These are phyloP conservation scores for Acanthochlamys bracteata DNA, from an alignment of 106 monocot genomes.

Conservation along the genomic window DNA sequence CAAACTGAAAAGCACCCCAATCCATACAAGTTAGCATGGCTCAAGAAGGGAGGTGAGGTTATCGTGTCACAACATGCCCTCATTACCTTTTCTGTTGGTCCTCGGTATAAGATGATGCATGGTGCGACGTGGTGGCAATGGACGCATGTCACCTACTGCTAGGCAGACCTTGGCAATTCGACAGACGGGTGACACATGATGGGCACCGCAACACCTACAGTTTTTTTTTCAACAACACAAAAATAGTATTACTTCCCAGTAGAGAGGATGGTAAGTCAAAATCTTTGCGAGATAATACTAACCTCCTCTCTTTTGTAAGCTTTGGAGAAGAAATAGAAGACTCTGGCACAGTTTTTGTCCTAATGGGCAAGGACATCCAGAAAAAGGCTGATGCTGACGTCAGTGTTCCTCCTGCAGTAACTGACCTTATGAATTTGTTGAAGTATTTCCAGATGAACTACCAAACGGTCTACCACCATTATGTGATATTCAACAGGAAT, in stretches of 20 bases:
- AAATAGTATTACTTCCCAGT: no score
- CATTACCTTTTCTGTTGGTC: no score
- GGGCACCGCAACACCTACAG: constrained; percentile 8
- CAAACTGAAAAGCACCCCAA: neutral
- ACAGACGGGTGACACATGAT: constrained; percentile 1
- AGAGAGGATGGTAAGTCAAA: neutral
- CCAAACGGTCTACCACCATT: constrained; percentile 4
- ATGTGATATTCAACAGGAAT: constrained; percentile 3
- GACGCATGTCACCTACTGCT: constrained; percentile 11
- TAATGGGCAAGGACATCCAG: neutral
- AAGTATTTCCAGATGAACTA: constrained; percentile 3
- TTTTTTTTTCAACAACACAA: neutral
- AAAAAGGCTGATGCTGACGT: neutral
- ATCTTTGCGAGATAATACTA: neutral
- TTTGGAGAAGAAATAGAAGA: constrained; percentile 1
- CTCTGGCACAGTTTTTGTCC: neutral
- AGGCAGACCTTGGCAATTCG: constrained; percentile 10
- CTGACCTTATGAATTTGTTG: neutral
- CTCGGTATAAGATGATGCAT: neutral
- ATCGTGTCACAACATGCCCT: no score
- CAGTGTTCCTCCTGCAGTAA: neutral
- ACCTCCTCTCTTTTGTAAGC: neutral
- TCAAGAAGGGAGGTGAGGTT: no score
- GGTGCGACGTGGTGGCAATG: constrained; percentile 12
- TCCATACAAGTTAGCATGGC: constrained; percentile 7